phyloP scores from a whole-genome alignment of 2,329 filamentous ascomycete genomes.

The Colletotrichum acutatum region DNA sequence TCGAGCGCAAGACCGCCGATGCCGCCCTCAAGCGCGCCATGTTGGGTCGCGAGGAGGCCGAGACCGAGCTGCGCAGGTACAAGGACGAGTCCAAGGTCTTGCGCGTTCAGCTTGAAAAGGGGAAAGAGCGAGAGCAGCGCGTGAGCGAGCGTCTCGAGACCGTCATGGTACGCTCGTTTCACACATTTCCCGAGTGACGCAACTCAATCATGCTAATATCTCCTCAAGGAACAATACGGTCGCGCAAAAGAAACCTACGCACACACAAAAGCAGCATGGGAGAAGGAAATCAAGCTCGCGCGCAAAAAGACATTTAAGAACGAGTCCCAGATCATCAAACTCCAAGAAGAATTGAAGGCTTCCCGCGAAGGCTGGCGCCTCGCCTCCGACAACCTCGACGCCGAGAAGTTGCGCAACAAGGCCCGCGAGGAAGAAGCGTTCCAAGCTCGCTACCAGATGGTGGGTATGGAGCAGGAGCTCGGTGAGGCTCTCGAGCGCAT shows the following conservation, averaged over 20 bases:
- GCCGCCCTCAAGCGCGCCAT: slow-evolving; percentile 74
- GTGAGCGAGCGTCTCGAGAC: slow-evolving; percentile 75
- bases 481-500: slow-evolving; percentile 71
- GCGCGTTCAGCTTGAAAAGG: slow-evolving; percentile 71
- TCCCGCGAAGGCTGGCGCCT: slow-evolving; percentile 64
- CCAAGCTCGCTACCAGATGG: slow-evolving; percentile 72
- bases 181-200: background rate
- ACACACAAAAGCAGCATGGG: slow-evolving; percentile 75
- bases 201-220: slow-evolving; percentile 22
- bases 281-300: slow-evolving; percentile 77
- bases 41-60: slow-evolving; percentile 77
- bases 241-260: slow-evolving; percentile 76
- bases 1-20: slow-evolving; percentile 73
- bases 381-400: slow-evolving; percentile 68
- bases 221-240: slow-evolving; percentile 72
- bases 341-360: slow-evolving; percentile 79
- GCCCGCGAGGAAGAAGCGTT: slow-evolving; percentile 77
- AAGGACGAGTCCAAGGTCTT: slow-evolving; percentile 69
- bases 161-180: slow-evolving; percentile 66
- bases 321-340: slow-evolving; percentile 75
- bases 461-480: slow-evolving; percentile 74
- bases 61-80: slow-evolving; percentile 72
- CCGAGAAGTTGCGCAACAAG: slow-evolving; percentile 71
- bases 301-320: slow-evolving; percentile 81
- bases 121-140: slow-evolving; percentile 72